Conservation (phyloP, 2,329 filamentous ascomycete species). For the Scedosporium minutisporum region DNA sequence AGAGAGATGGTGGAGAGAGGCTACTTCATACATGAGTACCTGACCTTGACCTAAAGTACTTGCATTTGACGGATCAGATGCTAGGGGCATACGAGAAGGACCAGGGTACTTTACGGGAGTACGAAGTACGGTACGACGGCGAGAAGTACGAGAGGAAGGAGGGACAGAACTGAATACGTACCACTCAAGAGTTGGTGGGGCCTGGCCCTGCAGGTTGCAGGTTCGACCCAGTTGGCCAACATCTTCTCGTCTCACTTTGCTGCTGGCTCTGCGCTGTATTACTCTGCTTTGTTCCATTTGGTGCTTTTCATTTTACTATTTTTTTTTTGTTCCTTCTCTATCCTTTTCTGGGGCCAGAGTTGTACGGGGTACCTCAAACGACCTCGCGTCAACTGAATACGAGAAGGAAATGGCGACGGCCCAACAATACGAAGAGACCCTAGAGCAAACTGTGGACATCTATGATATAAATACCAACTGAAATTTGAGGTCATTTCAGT, state of each 20-base stretch:
- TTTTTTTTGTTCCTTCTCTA: background rate
- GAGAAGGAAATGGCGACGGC: background rate
- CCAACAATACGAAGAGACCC: too few species aligned
- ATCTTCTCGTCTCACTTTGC: background rate
- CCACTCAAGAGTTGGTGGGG: background rate
- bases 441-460: too few species aligned
- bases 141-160: background rate
- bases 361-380: background rate
- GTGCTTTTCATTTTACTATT: too few species aligned
- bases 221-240: background rate
- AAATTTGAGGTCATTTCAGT: too few species aligned
- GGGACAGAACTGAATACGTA: background rate
- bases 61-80: too few species aligned
- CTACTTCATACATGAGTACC: background rate
- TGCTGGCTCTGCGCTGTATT: background rate
- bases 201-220: background rate
- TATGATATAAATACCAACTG: too few species aligned
- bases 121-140: background rate
- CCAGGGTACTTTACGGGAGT: background rate
- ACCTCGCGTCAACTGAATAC: background rate
- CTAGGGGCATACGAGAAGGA: background rate
- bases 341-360: background rate
- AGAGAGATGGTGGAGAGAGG: background rate
- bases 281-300: too few species aligned
- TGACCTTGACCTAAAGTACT: too few species aligned